Conservation (phyloP, 208 protist genomes). For the Leptomonas seymouri region DNA sequence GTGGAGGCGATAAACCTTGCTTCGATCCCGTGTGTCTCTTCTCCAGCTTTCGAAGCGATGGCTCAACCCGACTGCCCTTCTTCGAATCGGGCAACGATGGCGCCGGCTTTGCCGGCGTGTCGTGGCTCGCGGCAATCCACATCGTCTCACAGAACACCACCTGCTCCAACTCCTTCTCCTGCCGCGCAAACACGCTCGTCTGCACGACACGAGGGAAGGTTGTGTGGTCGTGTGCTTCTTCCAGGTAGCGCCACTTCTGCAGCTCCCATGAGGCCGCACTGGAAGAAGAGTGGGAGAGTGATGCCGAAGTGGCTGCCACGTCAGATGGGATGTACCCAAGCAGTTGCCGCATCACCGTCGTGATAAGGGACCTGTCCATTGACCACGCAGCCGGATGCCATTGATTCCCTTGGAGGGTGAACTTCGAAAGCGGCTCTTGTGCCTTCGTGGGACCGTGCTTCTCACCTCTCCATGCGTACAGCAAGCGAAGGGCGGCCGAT, state of each 20-base stretch:
- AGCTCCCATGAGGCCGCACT: background rate
- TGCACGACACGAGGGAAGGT: conserved; percentile 24
- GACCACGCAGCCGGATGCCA: background rate
- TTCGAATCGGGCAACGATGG: background rate
- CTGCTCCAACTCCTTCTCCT: conserved; percentile 19
- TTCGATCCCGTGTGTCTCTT: background rate
- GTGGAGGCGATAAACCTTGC: background rate
- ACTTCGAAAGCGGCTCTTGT: background rate
- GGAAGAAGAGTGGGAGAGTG: background rate
- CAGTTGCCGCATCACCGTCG: conserved; percentile 12
- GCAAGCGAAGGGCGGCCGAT: background rate
- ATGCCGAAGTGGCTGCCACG: background rate
- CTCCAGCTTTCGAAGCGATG: background rate
- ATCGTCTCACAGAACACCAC: conserved; percentile 18
- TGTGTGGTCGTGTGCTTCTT: conserved; percentile 17
- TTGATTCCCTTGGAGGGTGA: background rate
- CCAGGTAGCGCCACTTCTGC: conserved; percentile 19
- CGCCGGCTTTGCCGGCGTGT: background rate
- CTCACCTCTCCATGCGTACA: conserved; percentile 1
- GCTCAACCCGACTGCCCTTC: background rate
- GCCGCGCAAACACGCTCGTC: conserved; percentile 25
- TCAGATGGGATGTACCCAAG: conserved; percentile 7
- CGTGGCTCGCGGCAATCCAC: conserved; percentile 2
- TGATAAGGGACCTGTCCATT: background rate
- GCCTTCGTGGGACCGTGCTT: background rate